Percentiles rank a stretch among this genome's conserved stretches.
Evolutionary conservation across 169 alveolate species (phyloP).

Genomic region (Plasmodium sp.): DNA sequence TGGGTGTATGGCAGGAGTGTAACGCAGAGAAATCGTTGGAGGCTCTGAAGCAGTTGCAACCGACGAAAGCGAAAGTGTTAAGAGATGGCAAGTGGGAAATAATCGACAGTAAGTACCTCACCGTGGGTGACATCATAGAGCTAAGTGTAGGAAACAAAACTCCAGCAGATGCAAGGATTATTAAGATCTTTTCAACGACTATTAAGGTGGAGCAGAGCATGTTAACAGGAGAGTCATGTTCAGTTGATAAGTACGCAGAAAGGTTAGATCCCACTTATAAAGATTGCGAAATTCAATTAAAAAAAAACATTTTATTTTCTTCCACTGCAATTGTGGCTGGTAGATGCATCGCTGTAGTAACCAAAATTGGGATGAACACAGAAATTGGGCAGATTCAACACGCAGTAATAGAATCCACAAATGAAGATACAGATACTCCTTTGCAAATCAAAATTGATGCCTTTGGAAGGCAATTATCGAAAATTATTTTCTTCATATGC

Average conservation of each 20-base stretch:
- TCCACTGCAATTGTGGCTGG: conserved; percentile 96
- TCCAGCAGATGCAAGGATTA: conserved; percentile 98
- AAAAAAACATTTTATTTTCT: conserved; percentile 93
- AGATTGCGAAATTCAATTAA: conserved; percentile 87
- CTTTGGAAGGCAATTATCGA: conserved; percentile 94
- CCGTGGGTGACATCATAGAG: conserved; percentile 98
- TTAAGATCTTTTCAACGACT: conserved; percentile 93
- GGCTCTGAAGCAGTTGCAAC: conserved; percentile 96
- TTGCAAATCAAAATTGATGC: conserved; percentile 96
- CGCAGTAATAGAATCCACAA: conserved; percentile 96
- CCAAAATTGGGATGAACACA: conserved; percentile 97
- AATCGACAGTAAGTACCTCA: conserved; percentile 93
- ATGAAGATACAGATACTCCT: conserved; percentile 96
- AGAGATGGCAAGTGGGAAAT: conserved; percentile 95
- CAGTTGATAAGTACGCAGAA: conserved; percentile 89
- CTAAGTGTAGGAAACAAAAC: conserved; percentile 96
- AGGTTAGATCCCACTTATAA: conserved; percentile 77
- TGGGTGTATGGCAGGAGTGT: conserved; percentile 99
- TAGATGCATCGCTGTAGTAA: conserved; percentile 94
- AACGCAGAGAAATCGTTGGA: conserved; percentile 98
- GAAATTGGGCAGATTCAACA: conserved; percentile 98
- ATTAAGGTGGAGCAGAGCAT: conserved; percentile 95
- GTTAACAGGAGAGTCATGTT: conserved; percentile 97
- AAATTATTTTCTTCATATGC: conserved; percentile 93
- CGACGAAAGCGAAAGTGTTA: conserved; percentile 92